These are phyloP conservation scores for Sparassis latifolia DNA, from an alignment of 1,284 basidiomycete genomes.

Conservation along the genomic window DNA sequence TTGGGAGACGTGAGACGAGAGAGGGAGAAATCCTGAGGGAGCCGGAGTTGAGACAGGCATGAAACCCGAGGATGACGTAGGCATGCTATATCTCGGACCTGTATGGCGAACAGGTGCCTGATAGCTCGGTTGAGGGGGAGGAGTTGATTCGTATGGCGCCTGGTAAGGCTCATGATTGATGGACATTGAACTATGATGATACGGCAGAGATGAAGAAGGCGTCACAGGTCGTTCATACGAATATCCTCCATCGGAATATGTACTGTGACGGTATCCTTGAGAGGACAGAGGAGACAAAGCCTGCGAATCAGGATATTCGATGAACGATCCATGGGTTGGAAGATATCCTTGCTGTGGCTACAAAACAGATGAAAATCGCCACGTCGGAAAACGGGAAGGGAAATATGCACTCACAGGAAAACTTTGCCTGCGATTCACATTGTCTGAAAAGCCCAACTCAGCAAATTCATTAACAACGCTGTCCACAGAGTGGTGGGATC, in stretches of 20 bases:
- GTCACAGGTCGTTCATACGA: constrained; percentile 23
- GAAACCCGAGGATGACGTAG: constrained; percentile 64
- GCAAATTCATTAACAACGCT: constrained; percentile 55
- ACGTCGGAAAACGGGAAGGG: not conserved
- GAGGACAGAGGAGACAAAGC: constrained; percentile 20
- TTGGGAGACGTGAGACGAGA: constrained; percentile 37
- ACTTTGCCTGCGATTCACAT: constrained; percentile 47
- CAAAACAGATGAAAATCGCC: not conserved
- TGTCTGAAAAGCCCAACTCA: constrained; percentile 52
- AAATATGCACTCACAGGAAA: constrained; percentile 47
- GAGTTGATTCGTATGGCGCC: constrained; percentile 45
- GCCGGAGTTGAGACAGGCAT: constrained; percentile 29
- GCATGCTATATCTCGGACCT: constrained; percentile 61
- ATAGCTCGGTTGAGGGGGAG: constrained; percentile 29
- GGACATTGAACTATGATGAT: constrained; percentile 26
- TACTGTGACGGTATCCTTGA: constrained; percentile 24
- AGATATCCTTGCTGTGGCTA: constrained; percentile 30
- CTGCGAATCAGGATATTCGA: constrained; percentile 25
- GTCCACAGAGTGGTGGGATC: constrained; percentile 34
- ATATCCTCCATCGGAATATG: constrained; percentile 18
- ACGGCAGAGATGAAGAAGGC: constrained; percentile 28
- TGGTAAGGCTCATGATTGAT: constrained; percentile 37
- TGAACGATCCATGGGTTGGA: constrained; percentile 34
- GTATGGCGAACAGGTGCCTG: constrained; percentile 24
- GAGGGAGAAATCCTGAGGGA: constrained; percentile 25